These are phyloP conservation scores for Fusarium decemcellulare DNA, from an alignment of 2,329 filamentous ascomycete genomes.

Conservation along the genomic window DNA sequence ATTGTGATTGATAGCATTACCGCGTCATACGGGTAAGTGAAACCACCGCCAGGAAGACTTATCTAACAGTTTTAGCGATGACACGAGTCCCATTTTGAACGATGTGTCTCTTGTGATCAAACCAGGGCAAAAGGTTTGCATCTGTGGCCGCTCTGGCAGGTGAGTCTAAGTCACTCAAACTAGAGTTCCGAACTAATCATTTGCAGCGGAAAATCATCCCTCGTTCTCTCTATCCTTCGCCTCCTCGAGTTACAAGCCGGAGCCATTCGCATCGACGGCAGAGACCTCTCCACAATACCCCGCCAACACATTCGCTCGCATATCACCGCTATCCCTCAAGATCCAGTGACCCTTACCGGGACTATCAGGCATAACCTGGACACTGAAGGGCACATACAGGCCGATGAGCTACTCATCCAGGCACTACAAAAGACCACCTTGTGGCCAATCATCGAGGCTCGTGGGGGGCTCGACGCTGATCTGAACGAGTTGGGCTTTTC, in stretches of 20 bases:
- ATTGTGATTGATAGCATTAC: constrained; percentile 48
- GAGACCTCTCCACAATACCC: constrained; percentile 57
- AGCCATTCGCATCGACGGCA: constrained; percentile 59
- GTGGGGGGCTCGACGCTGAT: constrained; percentile 55
- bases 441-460: constrained; percentile 54
- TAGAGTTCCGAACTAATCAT: background rate
- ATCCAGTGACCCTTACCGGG: constrained; percentile 61
- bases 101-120: constrained; percentile 39
- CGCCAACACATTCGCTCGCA: constrained; percentile 59
- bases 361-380: constrained; percentile 64
- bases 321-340: constrained; percentile 64
- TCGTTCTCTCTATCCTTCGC: constrained; percentile 62
- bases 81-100: constrained; percentile 23
- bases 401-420: constrained; percentile 56
- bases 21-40: constrained; percentile 45
- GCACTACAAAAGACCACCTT: constrained; percentile 61
- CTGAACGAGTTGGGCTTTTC: constrained; percentile 54
- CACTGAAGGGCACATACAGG: constrained; percentile 49
- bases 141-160: constrained; percentile 65
- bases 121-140: constrained; percentile 62
- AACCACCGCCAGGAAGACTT: accelerated
- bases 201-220: constrained; percentile 64
- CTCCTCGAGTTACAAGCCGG: constrained; percentile 59
- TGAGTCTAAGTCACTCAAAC: background rate
- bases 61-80: constrained; percentile 28